phyloP scores from a whole-genome alignment of 768 basidiomycete species.

The Phanerodontia chrysosporium region DNA sequence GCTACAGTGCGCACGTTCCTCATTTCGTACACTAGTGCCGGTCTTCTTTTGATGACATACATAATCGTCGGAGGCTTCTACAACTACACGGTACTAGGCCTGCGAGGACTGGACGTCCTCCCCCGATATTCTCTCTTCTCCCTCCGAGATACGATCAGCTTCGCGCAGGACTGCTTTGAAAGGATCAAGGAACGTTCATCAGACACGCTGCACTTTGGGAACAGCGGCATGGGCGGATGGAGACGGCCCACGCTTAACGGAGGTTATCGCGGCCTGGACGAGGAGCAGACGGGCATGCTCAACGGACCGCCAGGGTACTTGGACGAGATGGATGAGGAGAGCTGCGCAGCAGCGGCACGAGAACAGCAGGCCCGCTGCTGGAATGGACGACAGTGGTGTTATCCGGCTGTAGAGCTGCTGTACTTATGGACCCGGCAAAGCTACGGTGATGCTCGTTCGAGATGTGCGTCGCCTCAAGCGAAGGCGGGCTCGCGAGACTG shows the following conservation, averaged over 20 bases:
- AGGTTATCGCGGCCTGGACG: constrained; percentile 24
- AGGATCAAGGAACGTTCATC: constrained; percentile 19
- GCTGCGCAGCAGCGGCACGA: constrained; percentile 5
- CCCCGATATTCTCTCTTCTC: constrained; percentile 50
- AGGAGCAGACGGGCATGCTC: constrained; percentile 26
- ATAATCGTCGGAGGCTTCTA: constrained; percentile 68
- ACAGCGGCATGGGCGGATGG: constrained; percentile 16
- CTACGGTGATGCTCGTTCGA: neutral
- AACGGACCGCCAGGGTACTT: constrained; percentile 24
- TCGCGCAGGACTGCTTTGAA: constrained; percentile 18
- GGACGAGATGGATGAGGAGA: constrained; percentile 26
- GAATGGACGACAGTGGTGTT: constrained; percentile 23
- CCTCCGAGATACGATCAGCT: constrained; percentile 23
- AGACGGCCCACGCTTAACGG: constrained; percentile 8
- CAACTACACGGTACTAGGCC: constrained; percentile 71
- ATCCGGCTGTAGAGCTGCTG: constrained; percentile 22
- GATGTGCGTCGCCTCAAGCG: too few relatives aligned
- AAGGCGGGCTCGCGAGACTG: neutral
- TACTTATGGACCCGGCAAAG: constrained; percentile 2
- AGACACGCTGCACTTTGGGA: constrained; percentile 21
- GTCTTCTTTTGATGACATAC: constrained; percentile 59
- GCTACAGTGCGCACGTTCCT: neutral
- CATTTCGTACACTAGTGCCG: constrained; percentile 35
- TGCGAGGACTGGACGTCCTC: constrained; percentile 68
- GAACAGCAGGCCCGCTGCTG: constrained; percentile 2